Evolutionary conservation across 2,329 filamentous ascomycete species (phyloP), one percentile per base, ranked within the genome.

Genomic region (Fusarium palustre): DNA sequence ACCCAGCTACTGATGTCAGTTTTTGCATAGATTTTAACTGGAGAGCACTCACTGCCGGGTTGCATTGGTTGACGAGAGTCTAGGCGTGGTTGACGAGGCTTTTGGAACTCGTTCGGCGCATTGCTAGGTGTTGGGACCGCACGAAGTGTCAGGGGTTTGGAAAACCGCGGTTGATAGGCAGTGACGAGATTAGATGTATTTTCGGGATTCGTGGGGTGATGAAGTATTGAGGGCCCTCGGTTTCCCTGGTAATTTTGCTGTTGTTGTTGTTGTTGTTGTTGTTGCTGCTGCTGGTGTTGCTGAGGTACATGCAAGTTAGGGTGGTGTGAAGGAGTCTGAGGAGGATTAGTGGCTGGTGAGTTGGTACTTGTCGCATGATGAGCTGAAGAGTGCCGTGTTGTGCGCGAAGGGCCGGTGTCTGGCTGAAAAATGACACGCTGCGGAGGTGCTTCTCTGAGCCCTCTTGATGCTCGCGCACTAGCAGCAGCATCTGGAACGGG

Each of bases 381-480:
- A 33, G 80, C 81, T 30, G 83, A 77, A 59, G 83, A 77, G 69
- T 91, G 88, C 55, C 91, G 87, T 10, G 86, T 87, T 71, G 89
- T 86, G 66, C 92, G 86, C 16, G 86, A 82, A 5, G 90, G 83
- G 12, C 86, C 87, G 3, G 90, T 89, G 73, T 97, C 93, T 31
- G 93, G 93, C 76, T 96, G 92, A 79, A 95, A 97, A 53, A 96
- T 90, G 54, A 94, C 89, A 67, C 93, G 86, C 76, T 94, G 93
- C 1, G 93, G 91, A 30, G 93, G 93, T n/a, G 92, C 92, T 77
- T 96, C 92, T 69, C 93, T 87, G 52, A 94, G 82, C 38, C 89
- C 91, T 66, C 90, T 82, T 4, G 88, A 90, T 20, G 87, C 87
- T 64, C 88, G 83, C 38, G 84, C 84, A 43, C 83, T 85, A 6